Evolutionary conservation across 2,329 filamentous ascomycete species (phyloP).

Genomic region (Fusarium nygamai): DNA sequence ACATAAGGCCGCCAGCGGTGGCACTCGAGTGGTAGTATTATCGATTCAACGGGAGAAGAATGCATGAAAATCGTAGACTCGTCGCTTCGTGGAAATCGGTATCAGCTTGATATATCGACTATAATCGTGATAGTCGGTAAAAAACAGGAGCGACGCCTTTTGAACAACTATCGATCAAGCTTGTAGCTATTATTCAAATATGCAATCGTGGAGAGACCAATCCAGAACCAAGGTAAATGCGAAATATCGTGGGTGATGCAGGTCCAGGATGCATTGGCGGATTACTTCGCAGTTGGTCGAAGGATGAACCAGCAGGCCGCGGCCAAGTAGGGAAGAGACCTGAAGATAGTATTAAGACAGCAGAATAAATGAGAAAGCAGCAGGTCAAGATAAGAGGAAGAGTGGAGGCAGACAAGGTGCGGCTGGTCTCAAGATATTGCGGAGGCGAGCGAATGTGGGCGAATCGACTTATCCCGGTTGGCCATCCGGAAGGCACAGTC

Average conservation of each 20-base stretch:
- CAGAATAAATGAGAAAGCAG: constrained; percentile 23
- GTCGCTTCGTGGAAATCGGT: background rate
- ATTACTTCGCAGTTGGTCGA: constrained; percentile 4
- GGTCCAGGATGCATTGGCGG: background rate
- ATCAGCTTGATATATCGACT: background rate
- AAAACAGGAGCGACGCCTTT: background rate
- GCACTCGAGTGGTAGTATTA: constrained; percentile 30
- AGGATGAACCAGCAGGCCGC: constrained; percentile 2
- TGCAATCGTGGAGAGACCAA: constrained; percentile 4
- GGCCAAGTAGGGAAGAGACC: background rate
- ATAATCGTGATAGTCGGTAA: background rate
- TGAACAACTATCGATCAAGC: constrained; percentile 2
- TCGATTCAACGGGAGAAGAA: constrained; percentile 28
- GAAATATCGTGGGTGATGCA: constrained; percentile 1
- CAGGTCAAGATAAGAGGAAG: constrained; percentile 35
- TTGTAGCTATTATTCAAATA: constrained; percentile 1
- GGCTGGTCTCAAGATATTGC: constrained; percentile 45
- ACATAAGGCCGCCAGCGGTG: constrained; percentile 38
- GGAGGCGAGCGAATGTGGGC: constrained; percentile 42
- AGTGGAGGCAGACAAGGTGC: constrained; percentile 42
- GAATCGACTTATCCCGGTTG: constrained; percentile 39
- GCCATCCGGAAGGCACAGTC: constrained; percentile 34
- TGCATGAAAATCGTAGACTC: constrained; percentile 40
- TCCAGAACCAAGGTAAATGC: background rate
- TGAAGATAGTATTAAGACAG: constrained; percentile 26